Conservation (phyloP, 2,329 filamentous ascomycete species). For the Pestalotiopsis fici region DNA sequence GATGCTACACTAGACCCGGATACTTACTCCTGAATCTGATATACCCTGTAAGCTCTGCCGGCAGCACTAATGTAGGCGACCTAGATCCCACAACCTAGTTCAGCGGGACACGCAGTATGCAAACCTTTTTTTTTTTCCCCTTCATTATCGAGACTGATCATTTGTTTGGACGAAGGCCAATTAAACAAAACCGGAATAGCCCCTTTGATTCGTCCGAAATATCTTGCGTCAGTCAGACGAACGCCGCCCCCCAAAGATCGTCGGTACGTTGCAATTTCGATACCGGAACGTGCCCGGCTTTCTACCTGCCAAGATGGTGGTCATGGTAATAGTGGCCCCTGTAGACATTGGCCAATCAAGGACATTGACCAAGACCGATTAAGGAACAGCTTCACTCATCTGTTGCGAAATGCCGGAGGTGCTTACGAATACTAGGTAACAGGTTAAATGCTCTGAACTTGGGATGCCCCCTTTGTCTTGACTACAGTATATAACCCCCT, state of each 20-base stretch:
- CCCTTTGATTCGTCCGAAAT: neutral
- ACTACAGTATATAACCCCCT: neutral
- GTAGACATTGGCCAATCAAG: neutral
- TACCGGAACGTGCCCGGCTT: neutral
- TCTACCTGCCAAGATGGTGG: neutral
- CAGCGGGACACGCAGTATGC: neutral
- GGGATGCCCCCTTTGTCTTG: neutral
- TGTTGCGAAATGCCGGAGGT: neutral
- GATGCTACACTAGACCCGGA: neutral
- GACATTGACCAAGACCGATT: neutral
- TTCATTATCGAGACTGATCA: neutral
- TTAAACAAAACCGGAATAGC: neutral
- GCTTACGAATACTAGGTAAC: neutral
- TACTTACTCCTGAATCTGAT: neutral
- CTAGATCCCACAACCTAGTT: neutral
- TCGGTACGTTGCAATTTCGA: neutral
- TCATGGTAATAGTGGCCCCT: neutral
- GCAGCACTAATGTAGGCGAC: neutral
- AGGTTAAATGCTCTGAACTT: neutral
- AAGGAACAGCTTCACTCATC: neutral
- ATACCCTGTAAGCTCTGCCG: neutral
- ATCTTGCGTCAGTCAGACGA: neutral
- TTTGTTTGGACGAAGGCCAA: neutral
- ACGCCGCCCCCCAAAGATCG: neutral
- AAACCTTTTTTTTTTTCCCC: neutral